phyloP scores from a whole-genome alignment of 257 asterid genomes.

The Mentha longifolia region DNA sequence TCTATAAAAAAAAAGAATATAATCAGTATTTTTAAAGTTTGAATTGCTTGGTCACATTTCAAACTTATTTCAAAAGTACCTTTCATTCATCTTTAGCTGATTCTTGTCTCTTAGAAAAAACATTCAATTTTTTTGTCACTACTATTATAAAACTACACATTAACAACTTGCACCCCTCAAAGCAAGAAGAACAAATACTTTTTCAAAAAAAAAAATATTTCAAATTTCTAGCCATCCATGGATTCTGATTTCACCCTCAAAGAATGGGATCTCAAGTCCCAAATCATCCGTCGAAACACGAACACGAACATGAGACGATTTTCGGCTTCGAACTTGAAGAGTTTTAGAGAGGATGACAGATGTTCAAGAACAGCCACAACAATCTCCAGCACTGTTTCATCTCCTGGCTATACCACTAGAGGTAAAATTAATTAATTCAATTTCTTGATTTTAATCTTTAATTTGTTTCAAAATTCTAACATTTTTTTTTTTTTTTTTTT shows the following conservation, averaged over 20 bases:
- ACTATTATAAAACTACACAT: neutral
- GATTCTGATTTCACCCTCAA: conserved; percentile 45
- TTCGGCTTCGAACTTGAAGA: conserved; percentile 58
- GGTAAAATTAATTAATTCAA: conserved; percentile 51
- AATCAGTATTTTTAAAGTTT: conserved; percentile 36
- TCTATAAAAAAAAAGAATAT: conserved; percentile 30
- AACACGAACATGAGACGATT: conserved; percentile 59
- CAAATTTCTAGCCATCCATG: conserved; percentile 10
- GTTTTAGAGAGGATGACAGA: conserved; percentile 67
- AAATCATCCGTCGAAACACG: conserved; percentile 52
- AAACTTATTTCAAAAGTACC: conserved; percentile 33
- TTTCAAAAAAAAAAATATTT: conserved; percentile 12
- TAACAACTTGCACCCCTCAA: neutral
- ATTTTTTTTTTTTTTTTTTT: neutral
- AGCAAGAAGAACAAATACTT: neutral
- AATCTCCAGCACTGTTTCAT: conserved; percentile 82
- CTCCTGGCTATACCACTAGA: conserved; percentile 74
- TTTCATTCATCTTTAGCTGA: neutral
- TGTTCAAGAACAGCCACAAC: conserved; percentile 64
- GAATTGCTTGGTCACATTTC: conserved; percentile 44
- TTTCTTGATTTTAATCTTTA: neutral
- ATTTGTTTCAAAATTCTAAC: neutral
- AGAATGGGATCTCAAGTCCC: conserved; percentile 60
- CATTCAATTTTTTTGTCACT: conserved; percentile 15
- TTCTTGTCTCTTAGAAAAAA: neutral